These are phyloP conservation scores for Pittosporum tobira DNA, from an alignment of 129 eudicot species.

Conservation along the genomic window DNA sequence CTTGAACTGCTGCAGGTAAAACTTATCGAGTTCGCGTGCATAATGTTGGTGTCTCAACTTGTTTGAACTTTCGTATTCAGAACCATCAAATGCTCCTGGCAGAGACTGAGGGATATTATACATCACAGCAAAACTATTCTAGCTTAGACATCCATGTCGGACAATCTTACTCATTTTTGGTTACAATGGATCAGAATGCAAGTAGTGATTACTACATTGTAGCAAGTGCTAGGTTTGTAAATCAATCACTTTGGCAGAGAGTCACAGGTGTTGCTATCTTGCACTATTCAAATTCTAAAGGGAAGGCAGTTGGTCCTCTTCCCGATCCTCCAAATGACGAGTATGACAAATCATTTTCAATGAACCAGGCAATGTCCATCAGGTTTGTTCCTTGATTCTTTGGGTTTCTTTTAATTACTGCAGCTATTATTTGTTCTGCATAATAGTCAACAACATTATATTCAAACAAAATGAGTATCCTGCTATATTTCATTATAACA, in stretches of 20 bases:
- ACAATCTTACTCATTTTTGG: conserved; percentile 85
- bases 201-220: conserved; percentile 89
- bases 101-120: conserved; percentile 87
- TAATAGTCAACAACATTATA: neutral
- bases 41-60: conserved; percentile 84
- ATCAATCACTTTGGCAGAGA: conserved; percentile 69
- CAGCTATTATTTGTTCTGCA: no score
- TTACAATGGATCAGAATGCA: conserved; percentile 99
- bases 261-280: conserved; percentile 87
- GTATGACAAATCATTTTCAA: conserved; percentile 54
- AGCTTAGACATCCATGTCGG: conserved; percentile 93
- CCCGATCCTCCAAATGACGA: conserved; percentile 81
- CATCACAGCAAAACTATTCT: conserved; percentile 65
- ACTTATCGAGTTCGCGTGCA: conserved; percentile 81
- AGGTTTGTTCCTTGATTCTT: conserved; percentile 35
- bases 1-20: conserved; percentile 48
- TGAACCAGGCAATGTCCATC: conserved; percentile 85
- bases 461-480: neutral
- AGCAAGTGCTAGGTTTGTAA: conserved; percentile 93
- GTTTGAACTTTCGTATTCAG: conserved; percentile 85
- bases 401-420: neutral
- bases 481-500: no score
- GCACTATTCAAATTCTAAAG: conserved; percentile 84
- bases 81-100: conserved; percentile 66
- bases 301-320: conserved; percentile 77